These are phyloP conservation scores for Gardenia jasminoides DNA, from an alignment of 257 asterid genomes.

Conservation along the genomic window DNA sequence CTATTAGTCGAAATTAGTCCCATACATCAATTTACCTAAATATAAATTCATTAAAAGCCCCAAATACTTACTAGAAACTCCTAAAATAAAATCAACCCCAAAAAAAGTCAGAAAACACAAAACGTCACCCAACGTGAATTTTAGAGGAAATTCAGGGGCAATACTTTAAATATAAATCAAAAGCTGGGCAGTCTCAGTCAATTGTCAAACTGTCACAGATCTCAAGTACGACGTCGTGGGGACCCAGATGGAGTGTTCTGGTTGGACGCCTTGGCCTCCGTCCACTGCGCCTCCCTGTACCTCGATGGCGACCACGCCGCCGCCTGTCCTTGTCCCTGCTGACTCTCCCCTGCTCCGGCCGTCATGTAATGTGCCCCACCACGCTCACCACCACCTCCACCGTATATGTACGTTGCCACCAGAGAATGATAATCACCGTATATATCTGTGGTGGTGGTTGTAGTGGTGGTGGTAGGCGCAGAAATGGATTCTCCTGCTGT, in stretches of 20 bases:
- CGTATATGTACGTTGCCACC: conserved; percentile 29
- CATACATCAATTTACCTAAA: not conserved
- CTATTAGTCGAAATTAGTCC: not conserved
- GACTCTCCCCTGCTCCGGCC: not conserved
- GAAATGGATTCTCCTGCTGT: conserved; percentile 10
- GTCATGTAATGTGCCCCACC: conserved; percentile 2
- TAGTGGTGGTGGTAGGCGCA: conserved; percentile 1
- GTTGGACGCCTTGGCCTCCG: conserved; percentile 24
- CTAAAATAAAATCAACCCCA: too few species aligned
- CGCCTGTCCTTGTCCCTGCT: not conserved
- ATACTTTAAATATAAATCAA: too few species aligned
- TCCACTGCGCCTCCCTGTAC: conserved; percentile 5
- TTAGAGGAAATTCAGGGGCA: not conserved
- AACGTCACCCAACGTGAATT: not conserved
- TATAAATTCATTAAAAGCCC: too few species aligned
- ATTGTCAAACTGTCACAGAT: not conserved
- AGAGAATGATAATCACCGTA: conserved; percentile 16
- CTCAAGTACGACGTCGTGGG: conserved; percentile 12
- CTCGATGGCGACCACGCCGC: not conserved
- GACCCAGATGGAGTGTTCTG: conserved; percentile 35
- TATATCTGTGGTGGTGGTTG: conserved; percentile 10
- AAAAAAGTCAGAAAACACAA: not conserved
- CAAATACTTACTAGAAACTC: too few species aligned
- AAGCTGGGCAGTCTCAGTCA: not conserved
- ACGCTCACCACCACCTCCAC: conserved; percentile 18